Conservation (phyloP, 257 asterid species). For the Sherardia arvensis region DNA sequence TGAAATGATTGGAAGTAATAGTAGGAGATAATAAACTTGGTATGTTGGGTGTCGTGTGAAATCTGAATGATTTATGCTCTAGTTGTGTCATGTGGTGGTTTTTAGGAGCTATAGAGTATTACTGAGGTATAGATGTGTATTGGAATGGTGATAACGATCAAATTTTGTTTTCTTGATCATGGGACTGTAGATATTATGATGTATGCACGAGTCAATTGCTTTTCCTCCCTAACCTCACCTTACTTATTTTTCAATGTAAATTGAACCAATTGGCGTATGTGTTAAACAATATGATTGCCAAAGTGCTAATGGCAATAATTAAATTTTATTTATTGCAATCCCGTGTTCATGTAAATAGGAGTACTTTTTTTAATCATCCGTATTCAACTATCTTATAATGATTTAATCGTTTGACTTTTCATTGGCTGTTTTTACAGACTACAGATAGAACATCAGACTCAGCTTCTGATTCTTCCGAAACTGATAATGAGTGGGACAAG, state of each 20-base stretch:
- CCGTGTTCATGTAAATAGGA: background rate
- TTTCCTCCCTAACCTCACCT: background rate
- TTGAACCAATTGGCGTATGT: background rate
- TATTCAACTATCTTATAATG: too few relatives aligned
- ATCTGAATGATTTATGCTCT: background rate
- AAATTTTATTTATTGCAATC: background rate
- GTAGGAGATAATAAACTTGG: too few relatives aligned
- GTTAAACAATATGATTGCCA: background rate
- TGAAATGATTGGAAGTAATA: too few relatives aligned
- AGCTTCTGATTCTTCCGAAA: slow-evolving; percentile 46
- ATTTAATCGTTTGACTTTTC: slow-evolving; percentile 13
- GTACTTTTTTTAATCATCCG: slow-evolving; percentile 1
- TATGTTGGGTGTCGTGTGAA: background rate
- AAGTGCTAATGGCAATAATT: background rate
- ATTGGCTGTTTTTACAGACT: slow-evolving; percentile 28
- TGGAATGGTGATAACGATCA: background rate
- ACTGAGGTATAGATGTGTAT: background rate
- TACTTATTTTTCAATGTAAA: background rate
- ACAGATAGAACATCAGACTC: slow-evolving; percentile 44
- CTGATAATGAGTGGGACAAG: slow-evolving; percentile 37
- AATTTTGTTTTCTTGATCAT: background rate
- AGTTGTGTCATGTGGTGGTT: background rate
- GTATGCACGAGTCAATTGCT: background rate
- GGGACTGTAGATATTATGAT: too few relatives aligned
- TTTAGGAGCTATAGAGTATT: background rate